Conservation (phyloP, 2,329 filamentous ascomycete species). For the Stenocarpella maydis region DNA sequence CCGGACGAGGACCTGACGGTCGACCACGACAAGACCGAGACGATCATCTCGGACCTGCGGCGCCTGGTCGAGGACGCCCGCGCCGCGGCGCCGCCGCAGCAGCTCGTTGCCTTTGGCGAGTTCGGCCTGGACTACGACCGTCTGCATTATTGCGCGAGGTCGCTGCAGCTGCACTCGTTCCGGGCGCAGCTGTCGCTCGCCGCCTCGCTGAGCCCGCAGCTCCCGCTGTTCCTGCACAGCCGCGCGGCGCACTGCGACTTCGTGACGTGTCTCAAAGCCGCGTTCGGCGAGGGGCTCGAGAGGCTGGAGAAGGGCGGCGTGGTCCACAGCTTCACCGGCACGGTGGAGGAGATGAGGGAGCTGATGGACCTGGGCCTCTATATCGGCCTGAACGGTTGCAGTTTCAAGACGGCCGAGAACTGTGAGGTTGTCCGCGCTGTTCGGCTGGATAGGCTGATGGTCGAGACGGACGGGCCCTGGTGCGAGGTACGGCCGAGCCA, state of each 20-base stretch:
- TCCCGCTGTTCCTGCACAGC: constrained; percentile 93
- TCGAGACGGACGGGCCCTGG: constrained; percentile 98
- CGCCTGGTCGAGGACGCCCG: constrained; percentile 69
- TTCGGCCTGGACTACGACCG: constrained; percentile 97
- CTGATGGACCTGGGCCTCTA: constrained; percentile 83
- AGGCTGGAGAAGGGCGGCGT: constrained; percentile 78
- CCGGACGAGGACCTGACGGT: constrained; percentile 53
- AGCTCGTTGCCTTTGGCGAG: constrained; percentile 86
- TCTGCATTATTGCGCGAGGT: constrained; percentile 80
- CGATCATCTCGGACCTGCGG: constrained; percentile 67
- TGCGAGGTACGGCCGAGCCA: constrained; percentile 93
- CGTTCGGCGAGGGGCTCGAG: constrained; percentile 66
- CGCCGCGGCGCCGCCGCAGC: constrained; percentile 41
- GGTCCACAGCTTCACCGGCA: constrained; percentile 95
- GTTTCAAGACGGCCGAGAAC: constrained; percentile 93
- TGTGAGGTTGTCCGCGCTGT: constrained; percentile 83
- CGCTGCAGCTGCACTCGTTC: constrained; percentile 86
- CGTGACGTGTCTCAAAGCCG: constrained; percentile 70
- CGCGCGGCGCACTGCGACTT: constrained; percentile 89
- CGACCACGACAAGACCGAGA: constrained; percentile 53
- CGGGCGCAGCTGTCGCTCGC: constrained; percentile 82
- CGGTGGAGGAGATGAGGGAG: constrained; percentile 81
- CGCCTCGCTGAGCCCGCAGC: constrained; percentile 70
- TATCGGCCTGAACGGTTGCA: constrained; percentile 96
- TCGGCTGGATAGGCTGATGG: constrained; percentile 81